Base-by-base conservation (phyloP, 2,329 filamentous ascomycete species). In the Diaporthe destruens region DNA sequence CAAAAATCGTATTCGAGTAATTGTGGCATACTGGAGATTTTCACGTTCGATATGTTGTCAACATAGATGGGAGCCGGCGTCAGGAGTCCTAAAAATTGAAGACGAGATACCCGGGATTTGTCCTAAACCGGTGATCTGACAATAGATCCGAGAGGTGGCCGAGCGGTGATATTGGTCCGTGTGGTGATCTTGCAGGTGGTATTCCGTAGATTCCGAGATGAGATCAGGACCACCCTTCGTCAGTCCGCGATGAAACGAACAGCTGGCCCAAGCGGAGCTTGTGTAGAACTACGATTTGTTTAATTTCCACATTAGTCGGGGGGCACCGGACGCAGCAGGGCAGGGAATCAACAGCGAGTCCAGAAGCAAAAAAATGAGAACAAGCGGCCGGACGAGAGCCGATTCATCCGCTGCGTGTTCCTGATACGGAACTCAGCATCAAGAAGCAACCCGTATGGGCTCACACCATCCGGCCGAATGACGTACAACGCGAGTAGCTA, bases 1-100 rank as follows among this genome's bases (percentile, higher is more conserved):
- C 81, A 3, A 79, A 80, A 63, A 77, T 82, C 61, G 77, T 79
- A 16, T 80, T 82, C 75, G 79, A 78, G 57, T 80, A 75, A 59
- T 25, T 51, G 25, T 34, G 9, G 68, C 20, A 36, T 47, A 2
- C 23, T 39, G 7, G 34, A 16, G 11, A 14, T 56, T 36, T 39
- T 54, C 34, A 32, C 9, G 44, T 69, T 34, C 14, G 56, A 20
- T 42, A 36, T 39, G 25, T 29, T 55, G 23, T 29, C 29, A 29
- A 2, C 29, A 34, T 54, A 23, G 34, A 47, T 29, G 66, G 32
- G 34, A 72, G 29, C 34, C 47, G 23, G 53, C 61, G 55, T 42
- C 55, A 63, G 71, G 51, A 49, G 23, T 54, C 39, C 34, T 55
- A 34, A 34, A 25, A 25, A 72, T 0, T 44, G 9, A 39, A 29